phyloP scores from a whole-genome alignment of 2,329 filamentous ascomycete genomes.

The Penicillium janthinellum region DNA sequence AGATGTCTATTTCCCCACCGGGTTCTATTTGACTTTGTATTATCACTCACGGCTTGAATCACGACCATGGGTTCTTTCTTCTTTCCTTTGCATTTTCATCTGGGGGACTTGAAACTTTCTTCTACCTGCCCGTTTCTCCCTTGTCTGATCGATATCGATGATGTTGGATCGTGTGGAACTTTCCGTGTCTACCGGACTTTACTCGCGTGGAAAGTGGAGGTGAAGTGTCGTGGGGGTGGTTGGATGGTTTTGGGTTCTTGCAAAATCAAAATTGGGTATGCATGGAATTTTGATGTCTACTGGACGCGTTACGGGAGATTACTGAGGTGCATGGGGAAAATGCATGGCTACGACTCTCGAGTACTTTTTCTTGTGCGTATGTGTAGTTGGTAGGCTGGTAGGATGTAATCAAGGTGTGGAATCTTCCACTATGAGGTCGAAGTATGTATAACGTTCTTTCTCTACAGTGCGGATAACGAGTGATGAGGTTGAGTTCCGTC shows the following conservation, averaged over 20 bases:
- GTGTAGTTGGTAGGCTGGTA: neutral
- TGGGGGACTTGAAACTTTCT: neutral
- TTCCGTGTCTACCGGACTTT: conserved; percentile 20
- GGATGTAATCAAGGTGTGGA: neutral
- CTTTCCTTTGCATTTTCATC: conserved; percentile 24
- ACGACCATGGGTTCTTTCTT: conserved; percentile 28
- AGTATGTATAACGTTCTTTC: neutral
- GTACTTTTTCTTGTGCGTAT: neutral
- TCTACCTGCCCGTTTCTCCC: neutral
- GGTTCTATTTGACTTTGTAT: conserved; percentile 23
- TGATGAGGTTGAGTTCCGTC: neutral
- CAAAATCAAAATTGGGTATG: conserved; percentile 22
- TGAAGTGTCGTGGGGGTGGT: conserved; percentile 19
- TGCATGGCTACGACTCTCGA: conserved; percentile 18
- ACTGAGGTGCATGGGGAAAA: conserved; percentile 25
- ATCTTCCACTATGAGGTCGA: neutral
- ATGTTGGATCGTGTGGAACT: neutral
- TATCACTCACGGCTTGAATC: conserved; percentile 26
- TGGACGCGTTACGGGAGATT: conserved; percentile 24
- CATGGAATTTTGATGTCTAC: conserved; percentile 22
- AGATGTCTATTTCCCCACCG: conserved; percentile 30
- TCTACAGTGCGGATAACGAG: neutral
- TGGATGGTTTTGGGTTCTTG: conserved; percentile 30
- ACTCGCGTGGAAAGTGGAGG: conserved; percentile 16
- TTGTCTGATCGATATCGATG: neutral